phyloP scores from a whole-genome alignment of 179 eudicot species.

The Beta lomatogona region DNA sequence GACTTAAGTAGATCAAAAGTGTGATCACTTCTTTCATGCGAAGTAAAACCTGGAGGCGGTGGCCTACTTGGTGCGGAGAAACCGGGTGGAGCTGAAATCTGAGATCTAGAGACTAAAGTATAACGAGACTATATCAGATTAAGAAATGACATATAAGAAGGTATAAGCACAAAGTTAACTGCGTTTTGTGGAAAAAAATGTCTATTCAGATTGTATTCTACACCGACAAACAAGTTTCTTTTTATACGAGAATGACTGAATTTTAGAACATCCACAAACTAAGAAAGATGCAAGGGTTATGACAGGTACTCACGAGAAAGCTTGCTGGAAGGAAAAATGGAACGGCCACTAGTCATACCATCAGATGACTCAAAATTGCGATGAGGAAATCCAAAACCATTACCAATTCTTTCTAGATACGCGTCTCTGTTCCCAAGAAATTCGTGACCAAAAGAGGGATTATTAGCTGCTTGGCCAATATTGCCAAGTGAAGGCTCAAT shows the following conservation, averaged over 20 bases:
- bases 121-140: constrained; percentile 6
- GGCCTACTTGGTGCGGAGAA: constrained; percentile 73
- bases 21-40: constrained; percentile 63
- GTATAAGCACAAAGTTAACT: background rate
- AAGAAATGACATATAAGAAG: background rate
- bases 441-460: constrained; percentile 44
- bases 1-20: constrained; percentile 46
- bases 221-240: background rate
- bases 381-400: constrained; percentile 53
- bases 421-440: constrained; percentile 44
- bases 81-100: constrained; percentile 91
- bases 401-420: constrained; percentile 38
- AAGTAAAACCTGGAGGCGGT: constrained; percentile 88
- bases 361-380: constrained; percentile 47
- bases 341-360: constrained; percentile 40
- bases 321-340: constrained; percentile 50
- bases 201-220: background rate
- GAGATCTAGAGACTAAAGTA: constrained; percentile 64
- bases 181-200: no score
- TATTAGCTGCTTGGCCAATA: constrained; percentile 33
- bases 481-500: constrained; percentile 44
- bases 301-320: constrained; percentile 54
- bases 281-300: background rate
- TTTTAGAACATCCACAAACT: background rate
- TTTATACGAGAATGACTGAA: background rate